These are phyloP conservation scores for Eutrema salsugineum DNA, from an alignment of 441 rosid species.

Conservation along the genomic window DNA sequence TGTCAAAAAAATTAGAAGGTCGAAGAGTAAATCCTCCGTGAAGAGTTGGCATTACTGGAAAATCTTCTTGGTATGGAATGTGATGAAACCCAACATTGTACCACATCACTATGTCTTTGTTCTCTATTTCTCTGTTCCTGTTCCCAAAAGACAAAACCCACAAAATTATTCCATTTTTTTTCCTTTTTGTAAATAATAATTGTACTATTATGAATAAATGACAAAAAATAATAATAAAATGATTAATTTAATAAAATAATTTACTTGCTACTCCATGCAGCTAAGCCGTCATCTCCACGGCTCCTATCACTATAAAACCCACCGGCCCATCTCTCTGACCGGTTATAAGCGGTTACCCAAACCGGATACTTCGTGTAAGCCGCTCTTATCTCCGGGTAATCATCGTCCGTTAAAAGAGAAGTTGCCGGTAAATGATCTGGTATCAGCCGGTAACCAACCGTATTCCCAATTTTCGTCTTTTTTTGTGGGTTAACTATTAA, in stretches of 20 bases:
- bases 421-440: conserved; percentile 46
- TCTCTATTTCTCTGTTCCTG: conserved; percentile 69
- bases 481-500: conserved; percentile 56
- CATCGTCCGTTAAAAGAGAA: conserved; percentile 56
- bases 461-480: conserved; percentile 57
- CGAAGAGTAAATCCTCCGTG: conserved; percentile 60
- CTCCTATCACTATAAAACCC: conserved; percentile 73
- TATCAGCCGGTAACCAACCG: conserved; percentile 68
- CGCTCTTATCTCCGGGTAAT: conserved; percentile 67
- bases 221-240: no score
- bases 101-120: conserved; percentile 77
- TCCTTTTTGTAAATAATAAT: not conserved
- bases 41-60: conserved; percentile 68
- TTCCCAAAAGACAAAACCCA: not conserved
- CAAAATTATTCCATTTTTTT: not conserved
- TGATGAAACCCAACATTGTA: conserved; percentile 76
- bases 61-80: conserved; percentile 76
- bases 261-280: conserved; percentile 69
- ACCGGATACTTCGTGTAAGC: conserved; percentile 57
- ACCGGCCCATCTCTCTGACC: conserved; percentile 79
- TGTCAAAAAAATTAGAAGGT: conserved; percentile 62
- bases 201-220: not conserved
- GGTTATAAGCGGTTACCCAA: conserved; percentile 86
- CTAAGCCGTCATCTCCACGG: conserved; percentile 76
- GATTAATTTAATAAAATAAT: not conserved